Evolutionary conservation across 257 asterid species (phyloP).

Genomic region (Solanum bulbocastanum): DNA sequence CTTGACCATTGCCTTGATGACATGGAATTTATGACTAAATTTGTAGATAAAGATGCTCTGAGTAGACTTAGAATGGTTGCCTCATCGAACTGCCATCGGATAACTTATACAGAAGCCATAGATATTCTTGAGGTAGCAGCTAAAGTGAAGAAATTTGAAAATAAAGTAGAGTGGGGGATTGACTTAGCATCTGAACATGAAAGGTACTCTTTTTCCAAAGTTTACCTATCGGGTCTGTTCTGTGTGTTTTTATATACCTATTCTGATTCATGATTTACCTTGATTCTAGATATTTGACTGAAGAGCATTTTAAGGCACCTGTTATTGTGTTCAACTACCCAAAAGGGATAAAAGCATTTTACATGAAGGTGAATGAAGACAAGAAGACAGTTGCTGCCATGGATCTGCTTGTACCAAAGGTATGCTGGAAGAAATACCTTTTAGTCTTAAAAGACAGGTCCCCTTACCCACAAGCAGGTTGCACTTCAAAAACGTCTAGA

Average conservation of each 20-base stretch:
- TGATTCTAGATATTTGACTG: conserved; percentile 62
- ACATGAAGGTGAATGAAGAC: conserved; percentile 97
- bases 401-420: conserved; percentile 99
- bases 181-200: conserved; percentile 98
- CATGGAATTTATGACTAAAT: conserved; percentile 69
- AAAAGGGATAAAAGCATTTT: conserved; percentile 82
- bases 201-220: conserved; percentile 28
- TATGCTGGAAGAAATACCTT: conserved; percentile 1
- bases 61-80: conserved; percentile 80
- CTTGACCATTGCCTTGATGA: conserved; percentile 90
- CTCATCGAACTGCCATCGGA: conserved; percentile 47
- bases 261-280: background rate
- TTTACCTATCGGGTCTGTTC: background rate
- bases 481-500: background rate
- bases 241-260: background rate
- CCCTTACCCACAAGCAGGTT: background rate
- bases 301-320: conserved; percentile 81
- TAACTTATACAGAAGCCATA: conserved; percentile 83
- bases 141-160: conserved; percentile 61
- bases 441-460: background rate
- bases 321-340: conserved; percentile 97
- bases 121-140: conserved; percentile 70
- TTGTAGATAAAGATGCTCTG: conserved; percentile 53
- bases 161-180: conserved; percentile 92
- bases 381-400: conserved; percentile 94